These are phyloP conservation scores for Magnusiomyces paraingens DNA, from an alignment of 1,139 yeast species.

Conservation along the genomic window DNA sequence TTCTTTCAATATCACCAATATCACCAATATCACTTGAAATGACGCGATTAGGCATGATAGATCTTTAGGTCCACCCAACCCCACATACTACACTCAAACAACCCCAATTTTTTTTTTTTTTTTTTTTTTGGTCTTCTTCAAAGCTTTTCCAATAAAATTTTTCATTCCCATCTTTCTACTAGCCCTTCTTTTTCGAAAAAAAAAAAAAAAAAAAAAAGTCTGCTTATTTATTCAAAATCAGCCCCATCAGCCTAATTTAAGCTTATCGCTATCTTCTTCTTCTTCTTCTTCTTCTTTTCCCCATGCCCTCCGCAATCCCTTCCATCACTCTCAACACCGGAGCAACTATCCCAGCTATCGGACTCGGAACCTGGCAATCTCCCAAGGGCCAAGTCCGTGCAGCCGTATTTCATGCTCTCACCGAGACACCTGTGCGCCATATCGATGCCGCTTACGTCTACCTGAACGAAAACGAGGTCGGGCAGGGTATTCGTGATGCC, in stretches of 20 bases:
- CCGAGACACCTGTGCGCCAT: constrained; percentile 48
- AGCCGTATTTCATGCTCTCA: constrained; percentile 23
- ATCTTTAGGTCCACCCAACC: too few relatives aligned
- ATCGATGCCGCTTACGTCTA: constrained; percentile 58
- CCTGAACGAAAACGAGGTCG: constrained; percentile 52
- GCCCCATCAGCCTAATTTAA: not conserved
- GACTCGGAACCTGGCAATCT: constrained; percentile 60
- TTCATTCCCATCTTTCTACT: too few relatives aligned
- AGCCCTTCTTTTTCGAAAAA: not conserved
- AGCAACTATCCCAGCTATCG: constrained; percentile 41
- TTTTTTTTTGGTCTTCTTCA: too few relatives aligned
- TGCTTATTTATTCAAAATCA: too few relatives aligned
- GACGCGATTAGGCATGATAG: too few relatives aligned
- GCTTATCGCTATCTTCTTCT: not conserved
- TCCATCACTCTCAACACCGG: constrained; percentile 33
- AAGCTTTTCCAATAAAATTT: too few relatives aligned
- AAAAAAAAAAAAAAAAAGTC: too few relatives aligned
- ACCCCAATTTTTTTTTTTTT: too few relatives aligned
- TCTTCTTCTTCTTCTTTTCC: not conserved
- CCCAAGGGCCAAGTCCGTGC: constrained; percentile 34
- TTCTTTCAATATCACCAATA: too few relatives aligned
- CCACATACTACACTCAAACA: too few relatives aligned
- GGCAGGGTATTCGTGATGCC: constrained; percentile 36
- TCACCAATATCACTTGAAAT: too few relatives aligned
- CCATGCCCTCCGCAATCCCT: constrained; percentile 9